phyloP scores from a whole-genome alignment of 1,284 basidiomycete genomes.

The Tausonia pullulans region DNA sequence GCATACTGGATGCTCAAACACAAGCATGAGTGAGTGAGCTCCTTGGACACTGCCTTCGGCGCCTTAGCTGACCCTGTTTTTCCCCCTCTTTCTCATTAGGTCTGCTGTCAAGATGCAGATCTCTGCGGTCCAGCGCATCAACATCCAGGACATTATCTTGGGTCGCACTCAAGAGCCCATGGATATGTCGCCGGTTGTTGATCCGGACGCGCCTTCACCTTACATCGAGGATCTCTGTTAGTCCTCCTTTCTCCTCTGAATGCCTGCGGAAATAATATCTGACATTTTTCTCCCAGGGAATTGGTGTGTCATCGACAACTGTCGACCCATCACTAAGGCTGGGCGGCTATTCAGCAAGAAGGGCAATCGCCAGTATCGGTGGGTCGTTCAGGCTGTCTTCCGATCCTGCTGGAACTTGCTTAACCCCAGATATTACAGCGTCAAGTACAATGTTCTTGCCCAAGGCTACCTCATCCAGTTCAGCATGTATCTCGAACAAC shows the following conservation, averaged over 20 bases:
- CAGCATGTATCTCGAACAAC: constrained; percentile 43
- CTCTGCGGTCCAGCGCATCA: constrained; percentile 38
- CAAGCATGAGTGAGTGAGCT: no score
- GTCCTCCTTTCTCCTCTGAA: neutral
- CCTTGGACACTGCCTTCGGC: no score
- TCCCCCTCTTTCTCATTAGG: no score
- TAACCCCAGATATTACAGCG: neutral
- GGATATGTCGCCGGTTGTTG: neutral
- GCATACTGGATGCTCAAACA: no score
- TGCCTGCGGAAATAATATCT: constrained; percentile 35
- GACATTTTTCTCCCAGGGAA: constrained; percentile 38
- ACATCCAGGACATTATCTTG: constrained; percentile 39
- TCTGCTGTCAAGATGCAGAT: constrained; percentile 51
- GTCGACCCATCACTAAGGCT: constrained; percentile 55
- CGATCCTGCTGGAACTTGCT: constrained; percentile 30
- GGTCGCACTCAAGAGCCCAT: constrained; percentile 37
- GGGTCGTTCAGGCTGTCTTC: constrained; percentile 24
- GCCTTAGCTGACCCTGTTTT: no score
- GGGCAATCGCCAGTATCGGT: constrained; percentile 60
- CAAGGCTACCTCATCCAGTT: constrained; percentile 54
- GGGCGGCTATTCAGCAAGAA: constrained; percentile 59
- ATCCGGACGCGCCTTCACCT: constrained; percentile 19
- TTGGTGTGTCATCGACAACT: constrained; percentile 66
- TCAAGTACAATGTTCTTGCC: constrained; percentile 41
- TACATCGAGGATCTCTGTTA: constrained; percentile 18